Percentiles rank a stretch among this genome's conserved stretches.
phyloP scores from a whole-genome alignment of 768 basidiomycete genomes.

The Cyathus striatus region DNA sequence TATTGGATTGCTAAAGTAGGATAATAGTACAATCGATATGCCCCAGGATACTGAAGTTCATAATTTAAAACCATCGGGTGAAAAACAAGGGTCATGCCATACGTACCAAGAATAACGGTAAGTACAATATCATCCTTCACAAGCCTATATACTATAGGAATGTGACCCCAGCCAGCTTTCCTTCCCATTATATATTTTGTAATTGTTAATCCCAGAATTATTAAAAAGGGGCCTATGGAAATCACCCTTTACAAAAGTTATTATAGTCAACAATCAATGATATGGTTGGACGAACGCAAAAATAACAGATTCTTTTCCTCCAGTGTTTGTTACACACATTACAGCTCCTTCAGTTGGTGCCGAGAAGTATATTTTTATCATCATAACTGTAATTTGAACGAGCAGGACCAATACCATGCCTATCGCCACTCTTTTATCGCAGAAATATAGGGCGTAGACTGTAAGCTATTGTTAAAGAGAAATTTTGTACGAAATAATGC shows the following conservation, averaged over 20 bases:
- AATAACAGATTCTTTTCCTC: background rate
- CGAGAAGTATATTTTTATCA: background rate
- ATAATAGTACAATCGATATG: background rate
- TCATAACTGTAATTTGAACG: background rate
- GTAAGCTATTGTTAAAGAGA: background rate
- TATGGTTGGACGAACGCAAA: background rate
- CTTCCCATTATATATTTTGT: conserved; percentile 11
- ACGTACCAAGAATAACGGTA: conserved; percentile 12
- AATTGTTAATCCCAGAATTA: conserved; percentile 12
- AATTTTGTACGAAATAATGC: too few relatives aligned
- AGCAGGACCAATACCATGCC: background rate
- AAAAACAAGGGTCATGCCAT: too few relatives aligned
- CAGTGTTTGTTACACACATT: background rate
- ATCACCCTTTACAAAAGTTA: background rate
- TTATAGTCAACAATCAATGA: background rate
- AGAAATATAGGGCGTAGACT: background rate
- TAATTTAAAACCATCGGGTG: background rate
- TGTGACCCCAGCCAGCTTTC: conserved; percentile 12
- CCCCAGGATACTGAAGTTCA: background rate
- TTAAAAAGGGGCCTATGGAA: conserved; percentile 10
- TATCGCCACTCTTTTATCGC: background rate
- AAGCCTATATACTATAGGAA: conserved; percentile 12
- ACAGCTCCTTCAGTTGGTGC: background rate
- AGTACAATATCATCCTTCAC: conserved; percentile 15
- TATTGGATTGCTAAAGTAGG: background rate